Percentiles rank a stretch among this genome's conserved stretches.
These are phyloP conservation scores for Lupinus albus DNA, from an alignment of 306 rosid species.

Conservation along the genomic window DNA sequence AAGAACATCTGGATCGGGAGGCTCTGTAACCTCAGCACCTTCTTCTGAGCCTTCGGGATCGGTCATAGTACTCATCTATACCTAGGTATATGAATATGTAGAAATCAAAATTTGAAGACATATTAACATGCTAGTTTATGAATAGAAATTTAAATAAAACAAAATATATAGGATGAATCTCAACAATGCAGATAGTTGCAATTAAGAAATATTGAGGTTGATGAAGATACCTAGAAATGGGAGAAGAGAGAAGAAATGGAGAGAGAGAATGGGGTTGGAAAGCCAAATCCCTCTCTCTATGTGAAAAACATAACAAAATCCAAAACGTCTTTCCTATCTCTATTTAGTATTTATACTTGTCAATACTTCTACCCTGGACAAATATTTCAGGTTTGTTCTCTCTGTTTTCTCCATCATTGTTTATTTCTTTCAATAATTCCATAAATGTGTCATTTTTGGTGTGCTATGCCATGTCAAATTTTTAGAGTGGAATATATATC, in stretches of 20 bases:
- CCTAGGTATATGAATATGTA: background rate
- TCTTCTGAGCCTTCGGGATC: constrained; percentile 42
- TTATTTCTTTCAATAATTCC: background rate
- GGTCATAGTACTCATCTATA: constrained; percentile 44
- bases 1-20: constrained; percentile 60
- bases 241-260: constrained; percentile 17
- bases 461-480: no score
- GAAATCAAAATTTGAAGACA: constrained; percentile 4
- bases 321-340: background rate
- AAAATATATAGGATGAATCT: background rate
- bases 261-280: background rate
- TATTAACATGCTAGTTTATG: background rate
- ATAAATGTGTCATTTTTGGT: no score
- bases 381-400: background rate
- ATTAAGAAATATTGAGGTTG: background rate
- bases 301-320: background rate
- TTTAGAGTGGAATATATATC: no score
- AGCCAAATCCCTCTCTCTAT: background rate
- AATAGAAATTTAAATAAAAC: background rate
- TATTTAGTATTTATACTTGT: constrained; percentile 34
- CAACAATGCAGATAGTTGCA: constrained; percentile 10
- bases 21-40: constrained; percentile 39
- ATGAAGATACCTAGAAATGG: constrained; percentile 3
- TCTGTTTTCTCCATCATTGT: background rate
- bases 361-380: background rate